Percentiles rank a stretch among this genome's conserved stretches.
Evolutionary conservation across 2,329 filamentous ascomycete species (phyloP).

Genomic region (Aspergillus novofumigatus): DNA sequence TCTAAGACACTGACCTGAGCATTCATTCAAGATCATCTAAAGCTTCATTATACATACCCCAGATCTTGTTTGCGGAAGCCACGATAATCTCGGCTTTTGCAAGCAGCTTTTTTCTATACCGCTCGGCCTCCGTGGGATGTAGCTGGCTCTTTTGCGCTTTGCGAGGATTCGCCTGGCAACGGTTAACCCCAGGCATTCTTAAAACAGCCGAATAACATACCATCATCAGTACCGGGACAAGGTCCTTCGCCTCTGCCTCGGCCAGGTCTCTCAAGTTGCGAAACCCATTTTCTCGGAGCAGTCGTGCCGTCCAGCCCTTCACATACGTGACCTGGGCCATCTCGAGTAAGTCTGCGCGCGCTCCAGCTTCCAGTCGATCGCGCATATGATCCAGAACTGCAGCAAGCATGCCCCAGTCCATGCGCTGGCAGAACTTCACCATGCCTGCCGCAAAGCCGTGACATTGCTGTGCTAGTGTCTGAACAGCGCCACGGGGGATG

Average conservation of each 20-base stretch:
- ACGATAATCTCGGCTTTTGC: conserved; percentile 66
- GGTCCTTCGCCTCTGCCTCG: conserved; percentile 63
- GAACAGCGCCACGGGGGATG: conserved; percentile 65
- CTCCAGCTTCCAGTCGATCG: conserved; percentile 68
- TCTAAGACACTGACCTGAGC: conserved; percentile 18
- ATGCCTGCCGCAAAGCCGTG: conserved; percentile 75
- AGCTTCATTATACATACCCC: conserved; percentile 43
- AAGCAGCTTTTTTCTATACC: conserved; percentile 60
- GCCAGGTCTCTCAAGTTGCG: conserved; percentile 64
- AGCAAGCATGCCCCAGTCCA: conserved; percentile 71
- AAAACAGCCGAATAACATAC: conserved; percentile 34
- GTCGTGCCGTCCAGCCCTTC: conserved; percentile 69
- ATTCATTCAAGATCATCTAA: background rate
- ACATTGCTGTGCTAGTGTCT: conserved; percentile 69
- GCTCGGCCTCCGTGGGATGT: conserved; percentile 54
- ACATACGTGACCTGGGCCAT: conserved; percentile 69
- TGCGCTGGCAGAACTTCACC: conserved; percentile 72
- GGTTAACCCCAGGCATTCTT: background rate
- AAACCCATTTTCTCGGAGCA: conserved; percentile 75
- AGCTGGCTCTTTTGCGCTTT: conserved; percentile 51
- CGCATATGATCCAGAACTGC: conserved; percentile 72
- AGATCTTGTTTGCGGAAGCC: conserved; percentile 64
- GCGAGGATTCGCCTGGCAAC: conserved; percentile 60
- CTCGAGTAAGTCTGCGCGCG: conserved; percentile 65
- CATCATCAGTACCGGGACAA: conserved; percentile 69